Evolutionary conservation across 305 asterid species (phyloP), one percentile per base, ranked within the genome.

Genomic region (Fraxinus dipetala): DNA sequence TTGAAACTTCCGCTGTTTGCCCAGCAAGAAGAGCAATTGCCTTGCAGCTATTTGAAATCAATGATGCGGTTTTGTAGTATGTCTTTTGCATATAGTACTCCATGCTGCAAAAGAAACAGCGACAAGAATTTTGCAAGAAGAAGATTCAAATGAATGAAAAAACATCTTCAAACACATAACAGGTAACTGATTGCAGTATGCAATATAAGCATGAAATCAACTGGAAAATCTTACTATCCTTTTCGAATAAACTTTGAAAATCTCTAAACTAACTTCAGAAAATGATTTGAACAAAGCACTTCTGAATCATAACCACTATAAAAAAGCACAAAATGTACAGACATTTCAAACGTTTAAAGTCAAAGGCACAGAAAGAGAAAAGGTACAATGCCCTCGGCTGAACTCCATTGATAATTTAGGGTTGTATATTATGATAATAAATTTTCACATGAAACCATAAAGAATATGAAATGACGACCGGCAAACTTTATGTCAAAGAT

Each of bases 41-140:
- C 85, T 96, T 93, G 87, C 98, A 94, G 87, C 99, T 96, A 87
- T 96, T 94, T 85, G 98, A 96, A 86, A 96, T 93, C 88, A 96
- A 80, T 34, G 99, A 96, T 35, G 98, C 98, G 48, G 99, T 94
- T 90, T 96, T 96, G 86, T 91, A 96, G 90, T 93, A 94, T 65
- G 99, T 94, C 93, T 96, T 94, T 87, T 94, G 95, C 98, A 96
- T 89, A 86, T 96, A 96, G 88, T 96, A 91, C n/a, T 96, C 99
- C 99, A 96, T 96, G 92, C 99, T 95, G 95, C 85, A 84, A 83
- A 87, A 75, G 38, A 70, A 83, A 84, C 65, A 38, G 11, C n/a
- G 18, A 75, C 70, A 79, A 20, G 73, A 74, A 28, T 82, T 59
- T 69, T 85, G 78, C 40, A 79, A 76, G 76, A 26, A 24, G 2